A percentile compares a stretch with the other conserved stretches of the same genome.
Evolutionary conservation across 208 protist genomes (phyloP).

Genomic region (Porcisia hertigi): DNA sequence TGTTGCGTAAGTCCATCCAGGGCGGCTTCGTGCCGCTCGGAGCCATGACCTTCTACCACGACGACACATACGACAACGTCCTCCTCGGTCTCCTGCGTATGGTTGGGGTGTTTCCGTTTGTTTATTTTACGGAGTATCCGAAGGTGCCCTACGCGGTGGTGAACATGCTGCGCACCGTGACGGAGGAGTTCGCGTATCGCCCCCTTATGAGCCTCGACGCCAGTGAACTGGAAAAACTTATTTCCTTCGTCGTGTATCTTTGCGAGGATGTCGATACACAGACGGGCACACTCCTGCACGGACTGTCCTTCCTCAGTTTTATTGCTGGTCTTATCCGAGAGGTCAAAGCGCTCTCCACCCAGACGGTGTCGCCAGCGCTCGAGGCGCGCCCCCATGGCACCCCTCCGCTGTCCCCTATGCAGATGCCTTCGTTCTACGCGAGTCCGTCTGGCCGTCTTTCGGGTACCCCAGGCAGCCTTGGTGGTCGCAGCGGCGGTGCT

Average conservation of each 20-base stretch:
- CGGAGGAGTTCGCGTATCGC: constrained; percentile 70
- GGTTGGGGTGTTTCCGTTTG: constrained; percentile 53
- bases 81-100: constrained; percentile 68
- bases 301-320: constrained; percentile 76
- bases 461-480: constrained; percentile 38
- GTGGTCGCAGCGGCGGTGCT: constrained; percentile 21
- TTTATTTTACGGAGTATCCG: constrained; percentile 70
- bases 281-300: constrained; percentile 56
- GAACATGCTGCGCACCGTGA: constrained; percentile 67
- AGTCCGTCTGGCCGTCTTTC: constrained; percentile 34
- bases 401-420: constrained; percentile 51
- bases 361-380: constrained; percentile 20
- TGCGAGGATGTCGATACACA: constrained; percentile 71
- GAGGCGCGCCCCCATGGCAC: constrained; percentile 27
- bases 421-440: constrained; percentile 55
- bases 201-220: constrained; percentile 63
- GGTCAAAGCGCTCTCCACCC: constrained; percentile 63
- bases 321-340: constrained; percentile 69
- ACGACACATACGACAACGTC: constrained; percentile 81
- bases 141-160: constrained; percentile 57
- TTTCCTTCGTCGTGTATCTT: constrained; percentile 58
- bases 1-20: constrained; percentile 60
- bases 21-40: constrained; percentile 77
- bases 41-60: constrained; percentile 85
- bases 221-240: constrained; percentile 55